phyloP scores from a whole-genome alignment of 495 filamentous ascomycete species.

The Penicillium samsonianum region DNA sequence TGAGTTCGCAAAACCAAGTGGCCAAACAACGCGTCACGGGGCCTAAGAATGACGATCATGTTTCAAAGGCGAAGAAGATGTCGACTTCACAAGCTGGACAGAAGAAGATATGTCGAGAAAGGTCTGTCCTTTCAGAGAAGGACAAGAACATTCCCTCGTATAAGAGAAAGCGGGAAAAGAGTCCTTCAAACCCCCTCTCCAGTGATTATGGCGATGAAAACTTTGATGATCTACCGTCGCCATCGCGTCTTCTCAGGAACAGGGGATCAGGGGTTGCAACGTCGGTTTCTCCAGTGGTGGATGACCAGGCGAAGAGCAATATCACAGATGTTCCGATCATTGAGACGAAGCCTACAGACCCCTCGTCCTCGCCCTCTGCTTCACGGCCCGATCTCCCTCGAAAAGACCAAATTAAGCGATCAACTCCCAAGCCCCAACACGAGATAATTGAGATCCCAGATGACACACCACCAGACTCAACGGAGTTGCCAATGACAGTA shows the following conservation, averaged over 20 bases:
- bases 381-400: no score
- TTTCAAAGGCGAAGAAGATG: slow-evolving; percentile 1
- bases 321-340: background rate
- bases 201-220: slow-evolving; percentile 40
- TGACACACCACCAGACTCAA: background rate
- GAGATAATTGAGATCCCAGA: slow-evolving; percentile 13
- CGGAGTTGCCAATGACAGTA: slow-evolving; percentile 1
- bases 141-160: background rate
- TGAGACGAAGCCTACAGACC: background rate
- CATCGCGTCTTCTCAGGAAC: slow-evolving; percentile 30
- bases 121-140: background rate
- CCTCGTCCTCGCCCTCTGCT: background rate
- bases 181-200: slow-evolving; percentile 17
- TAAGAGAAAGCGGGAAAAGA: background rate
- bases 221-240: slow-evolving; percentile 46
- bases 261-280: background rate
- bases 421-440: background rate
- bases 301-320: background rate
- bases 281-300: background rate
- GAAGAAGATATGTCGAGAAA: background rate
- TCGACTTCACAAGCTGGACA: background rate
- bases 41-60: background rate
- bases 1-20: background rate
- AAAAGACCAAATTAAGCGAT: background rate
- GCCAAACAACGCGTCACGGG: background rate